Evolutionary conservation across 495 filamentous ascomycete species (phyloP).

Genomic region (Lophium mytilinum): DNA sequence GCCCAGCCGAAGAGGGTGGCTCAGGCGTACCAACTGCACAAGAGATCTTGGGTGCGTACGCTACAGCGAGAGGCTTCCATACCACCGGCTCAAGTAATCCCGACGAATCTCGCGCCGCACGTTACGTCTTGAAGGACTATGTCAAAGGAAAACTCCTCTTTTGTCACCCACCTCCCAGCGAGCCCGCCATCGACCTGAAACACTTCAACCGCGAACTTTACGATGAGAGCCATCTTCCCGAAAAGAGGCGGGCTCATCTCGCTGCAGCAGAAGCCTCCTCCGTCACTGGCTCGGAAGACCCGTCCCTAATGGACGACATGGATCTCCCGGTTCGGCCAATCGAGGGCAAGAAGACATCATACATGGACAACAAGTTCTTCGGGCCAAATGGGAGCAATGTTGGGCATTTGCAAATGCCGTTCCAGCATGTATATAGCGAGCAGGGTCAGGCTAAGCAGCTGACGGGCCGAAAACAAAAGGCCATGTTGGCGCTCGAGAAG

Average conservation of each 20-base stretch:
- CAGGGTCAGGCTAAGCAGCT: slow-evolving; percentile 63
- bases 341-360: slow-evolving; percentile 60
- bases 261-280: slow-evolving; percentile 25
- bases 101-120: slow-evolving; percentile 85
- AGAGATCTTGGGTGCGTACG: slow-evolving; percentile 81
- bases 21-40: slow-evolving; percentile 81
- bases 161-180: slow-evolving; percentile 76
- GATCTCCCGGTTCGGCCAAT: slow-evolving; percentile 30
- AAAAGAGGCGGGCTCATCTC: slow-evolving; percentile 57
- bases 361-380: slow-evolving; percentile 84
- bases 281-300: slow-evolving; percentile 27
- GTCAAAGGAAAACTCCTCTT: slow-evolving; percentile 92
- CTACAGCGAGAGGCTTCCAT: slow-evolving; percentile 77
- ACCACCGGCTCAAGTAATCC: slow-evolving; percentile 82
- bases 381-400: slow-evolving; percentile 50
- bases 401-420: slow-evolving; percentile 69
- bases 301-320: slow-evolving; percentile 33
- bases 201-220: slow-evolving; percentile 90
- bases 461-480: slow-evolving; percentile 73
- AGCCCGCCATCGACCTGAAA: slow-evolving; percentile 53
- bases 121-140: slow-evolving; percentile 92
- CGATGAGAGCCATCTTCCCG: slow-evolving; percentile 66
- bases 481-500: slow-evolving; percentile 78
- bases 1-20: slow-evolving; percentile 87
- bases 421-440: slow-evolving; percentile 78